Conservation (phyloP, 148 eudicot species). For the Rhododendron simsii region DNA sequence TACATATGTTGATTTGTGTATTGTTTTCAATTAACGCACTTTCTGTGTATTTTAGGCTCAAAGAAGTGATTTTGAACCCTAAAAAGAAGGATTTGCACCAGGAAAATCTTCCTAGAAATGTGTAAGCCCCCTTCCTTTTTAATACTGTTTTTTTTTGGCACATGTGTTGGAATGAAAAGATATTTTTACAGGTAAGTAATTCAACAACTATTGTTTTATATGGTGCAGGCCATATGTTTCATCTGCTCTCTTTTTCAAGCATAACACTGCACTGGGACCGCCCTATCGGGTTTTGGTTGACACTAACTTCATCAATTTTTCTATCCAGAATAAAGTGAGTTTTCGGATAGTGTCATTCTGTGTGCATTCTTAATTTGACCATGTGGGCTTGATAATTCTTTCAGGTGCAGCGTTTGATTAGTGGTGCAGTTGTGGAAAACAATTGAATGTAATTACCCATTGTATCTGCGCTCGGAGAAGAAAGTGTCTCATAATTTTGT, state of each 20-base stretch:
- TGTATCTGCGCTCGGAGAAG: too few relatives aligned
- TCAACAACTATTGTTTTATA: neutral
- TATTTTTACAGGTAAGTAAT: neutral
- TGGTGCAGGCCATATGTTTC: conserved; percentile 79
- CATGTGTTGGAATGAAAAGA: neutral
- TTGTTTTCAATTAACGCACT: neutral
- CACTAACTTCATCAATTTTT: conserved; percentile 97
- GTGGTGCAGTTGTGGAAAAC: neutral
- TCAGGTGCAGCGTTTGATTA: neutral
- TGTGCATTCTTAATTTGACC: neutral
- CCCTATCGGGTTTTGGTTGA: conserved; percentile 91
- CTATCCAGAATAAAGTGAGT: conserved; percentile 90
- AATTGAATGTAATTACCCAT: neutral
- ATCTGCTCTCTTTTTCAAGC: conserved; percentile 80
- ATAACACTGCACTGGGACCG: conserved; percentile 88
- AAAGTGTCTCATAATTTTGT: too few relatives aligned
- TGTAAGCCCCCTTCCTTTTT: conserved; percentile 37
- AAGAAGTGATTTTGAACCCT: conserved; percentile 79
- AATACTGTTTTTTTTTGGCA: neutral
- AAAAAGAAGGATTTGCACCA: conserved; percentile 61
- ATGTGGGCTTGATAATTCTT: neutral
- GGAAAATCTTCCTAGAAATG: conserved; percentile 71
- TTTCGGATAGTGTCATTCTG: neutral
- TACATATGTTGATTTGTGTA: neutral
- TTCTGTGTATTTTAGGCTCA: conserved; percentile 40